Evolutionary conservation across 1,284 basidiomycete species (phyloP).

Genomic region (Sanghuangporus baumii): DNA sequence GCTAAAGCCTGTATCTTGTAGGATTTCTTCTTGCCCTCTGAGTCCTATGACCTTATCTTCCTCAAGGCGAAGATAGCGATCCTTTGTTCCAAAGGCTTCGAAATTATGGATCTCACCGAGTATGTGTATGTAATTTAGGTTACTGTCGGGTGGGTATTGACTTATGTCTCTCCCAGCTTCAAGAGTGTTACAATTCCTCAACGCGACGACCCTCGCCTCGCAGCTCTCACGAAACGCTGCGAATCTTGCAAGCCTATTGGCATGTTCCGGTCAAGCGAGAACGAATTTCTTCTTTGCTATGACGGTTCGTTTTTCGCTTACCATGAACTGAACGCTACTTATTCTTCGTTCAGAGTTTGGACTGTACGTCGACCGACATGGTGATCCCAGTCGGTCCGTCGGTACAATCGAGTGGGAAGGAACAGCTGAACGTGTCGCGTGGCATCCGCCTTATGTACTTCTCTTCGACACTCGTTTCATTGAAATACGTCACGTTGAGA

Average conservation of each 20-base stretch:
- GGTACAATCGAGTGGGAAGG: conserved; percentile 94
- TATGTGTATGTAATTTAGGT: conserved; percentile 34
- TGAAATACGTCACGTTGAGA: conserved; percentile 84
- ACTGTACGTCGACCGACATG: conserved; percentile 84
- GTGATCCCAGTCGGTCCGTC: conserved; percentile 70
- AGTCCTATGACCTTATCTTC: conserved; percentile 87
- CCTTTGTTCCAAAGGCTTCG: conserved; percentile 89
- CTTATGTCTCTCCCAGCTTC: conserved; percentile 43
- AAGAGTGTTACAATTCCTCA: conserved; percentile 86
- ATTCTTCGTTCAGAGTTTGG: conserved; percentile 69
- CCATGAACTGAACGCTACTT: not conserved
- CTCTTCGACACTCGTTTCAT: conserved; percentile 91
- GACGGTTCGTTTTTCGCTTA: conserved; percentile 52
- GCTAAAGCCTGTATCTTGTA: conserved; percentile 22
- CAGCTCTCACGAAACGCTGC: conserved; percentile 74
- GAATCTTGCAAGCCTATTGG: conserved; percentile 82
- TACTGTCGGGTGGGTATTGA: not conserved
- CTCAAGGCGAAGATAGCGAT: conserved; percentile 89
- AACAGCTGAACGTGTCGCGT: conserved; percentile 79
- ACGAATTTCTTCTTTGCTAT: conserved; percentile 91
- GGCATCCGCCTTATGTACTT: conserved; percentile 85
- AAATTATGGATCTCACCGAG: conserved; percentile 94
- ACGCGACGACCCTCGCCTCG: conserved; percentile 68
- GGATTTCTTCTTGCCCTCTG: conserved; percentile 90
- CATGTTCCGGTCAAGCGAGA: conserved; percentile 86